Base-by-base conservation (phyloP, 1,139 yeast species). In the Blastobotrys elegans region DNA sequence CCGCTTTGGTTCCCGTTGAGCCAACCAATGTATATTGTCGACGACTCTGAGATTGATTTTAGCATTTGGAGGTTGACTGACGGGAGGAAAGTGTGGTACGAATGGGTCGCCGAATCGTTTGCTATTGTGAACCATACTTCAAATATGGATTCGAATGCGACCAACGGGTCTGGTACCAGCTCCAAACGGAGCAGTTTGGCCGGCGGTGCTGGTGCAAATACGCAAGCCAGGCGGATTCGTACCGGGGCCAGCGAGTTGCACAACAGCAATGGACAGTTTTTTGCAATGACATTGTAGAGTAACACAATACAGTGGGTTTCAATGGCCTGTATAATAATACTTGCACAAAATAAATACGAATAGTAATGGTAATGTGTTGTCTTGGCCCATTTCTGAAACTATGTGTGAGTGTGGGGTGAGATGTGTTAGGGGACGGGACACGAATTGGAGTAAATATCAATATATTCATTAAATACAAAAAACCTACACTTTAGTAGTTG, bases 1-100 rank as follows among this genome's bases (percentile, higher is more conserved):
- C 96, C 96, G 0, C 69, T 84, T 26, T 73, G 82, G 57, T 83
- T 89, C 61, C 96, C 96, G 0, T 60, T 85, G 1, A 69, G 70
- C 41, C 68, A 70, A 6, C 81, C 84, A 2, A 55, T 77, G 10
- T 61, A 67, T 18, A 65, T 80, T 0, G 63, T 77, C 1, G 84
- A 81, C 44, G 75, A 73, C 40, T 70, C 81, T 4, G 80, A 73
- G 45, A 56, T 84, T 6, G 75, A 75, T 35, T 63, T 82, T 0
- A 68, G 73, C 33, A 58, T 80, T 43, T 72, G 75, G 70, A 64
- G 82, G 37, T 63, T 66, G 39, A 56, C 68, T 5, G 67, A 65
- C 30, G 63, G 60, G 4, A 57, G 64, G 0, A 66, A 66, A 35
- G 81, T 82, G 1, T 84, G 90, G 89, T 87, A 86, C 58, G 84